Base-by-base conservation (phyloP, 2,329 filamentous ascomycete species). In the Pestalotiopsis sp. region DNA sequence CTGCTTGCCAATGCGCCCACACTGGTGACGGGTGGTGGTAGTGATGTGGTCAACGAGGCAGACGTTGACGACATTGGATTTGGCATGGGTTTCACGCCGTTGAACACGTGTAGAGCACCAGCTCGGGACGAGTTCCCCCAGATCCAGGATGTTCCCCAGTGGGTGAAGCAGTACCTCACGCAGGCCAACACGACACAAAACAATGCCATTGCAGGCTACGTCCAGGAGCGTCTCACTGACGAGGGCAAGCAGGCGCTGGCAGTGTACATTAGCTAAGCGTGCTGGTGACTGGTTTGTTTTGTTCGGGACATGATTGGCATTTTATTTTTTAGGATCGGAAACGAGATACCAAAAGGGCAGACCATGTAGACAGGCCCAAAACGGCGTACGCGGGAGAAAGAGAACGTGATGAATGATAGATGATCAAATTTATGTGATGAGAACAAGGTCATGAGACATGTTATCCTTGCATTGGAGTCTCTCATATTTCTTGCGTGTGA, bases 1-100 rank as follows among this genome's bases (percentile, higher is more conserved):
- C 87, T 98, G 14, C 87, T 99, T 7, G 92, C 95, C 78, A 97
- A 97, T 81, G 94, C 95, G 31, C 95, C 95, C 2, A 82, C 84
- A 45, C 88, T 95, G 4, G 83, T 87, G 6, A 82, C 84, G 17
- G 88, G 91, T 1, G 83, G 87, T 45, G 91, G 91, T 68, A 91
- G 94, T 72, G 94, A 97, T 73, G 83, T 93, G 65, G 91, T 97
- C 71, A 89, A 90, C 12, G 96, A 98, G 78, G 91, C 94, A 3
- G 95, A 98, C 76, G 93, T 97, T 31, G 96, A 99, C 75, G 96
- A 99, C 78, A 90, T 98, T 73, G 92, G 94, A 36, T 99, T 99
- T 77, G 96, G 96, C 31, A 91, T 98, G 72, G 95, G 94, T 9
- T 99, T 97, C 82, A 98, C 96, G 0, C 91, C 93, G 39, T 87